Evolutionary conservation across 768 basidiomycete species (phyloP), one percentile per base, ranked within the genome.

Genomic region (Kwoniella pini): DNA sequence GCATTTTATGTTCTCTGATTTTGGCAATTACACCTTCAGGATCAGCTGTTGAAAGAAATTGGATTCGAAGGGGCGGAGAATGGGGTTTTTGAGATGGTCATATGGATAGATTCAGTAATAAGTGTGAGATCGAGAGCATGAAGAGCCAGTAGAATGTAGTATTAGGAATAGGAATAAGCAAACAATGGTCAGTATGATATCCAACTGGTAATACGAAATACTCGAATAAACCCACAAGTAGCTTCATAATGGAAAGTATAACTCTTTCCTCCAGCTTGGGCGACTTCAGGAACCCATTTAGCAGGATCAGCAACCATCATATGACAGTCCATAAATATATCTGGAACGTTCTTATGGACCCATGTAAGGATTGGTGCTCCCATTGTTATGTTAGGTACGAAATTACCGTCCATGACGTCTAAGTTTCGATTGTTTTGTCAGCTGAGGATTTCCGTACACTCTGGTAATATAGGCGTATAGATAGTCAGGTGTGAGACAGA

Each of bases 361-460:
- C 87, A 90, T 28, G 88, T 82, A 30, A 98, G 84, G 49, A 98
- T 84, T 6, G 95, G 94, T 31, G 90, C 87, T 59, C 94, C 96
- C 88, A 98, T 92, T 22, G 94, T 93, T 79, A 99, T 96, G 79
- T 97, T 98, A 33, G 94, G 95, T 31, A 99, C 96, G 72, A 99
- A 99, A 80, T 97, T 90, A 54, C 93, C 94, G 78, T 98, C 95
- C 95, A 98, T 98, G 61, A 98, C 86, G 82, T 98, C 93, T 96
- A 69, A 7, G 15, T 42, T 42, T 11, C 10, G 40, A 11, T 9
- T 19, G 5, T 42, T 17, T 9, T 11, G 19, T 42, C 5, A 6
- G 6, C 7, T 12, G 5, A 13, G 40, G 5, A 6, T 48, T 27
- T 26, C 46, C 7, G 15, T 42, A 7, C 21, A 38, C 33, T 27